These are phyloP conservation scores for Rhodotorula sphaerocarpa DNA, from an alignment of 768 basidiomycete genomes.

Conservation along the genomic window DNA sequence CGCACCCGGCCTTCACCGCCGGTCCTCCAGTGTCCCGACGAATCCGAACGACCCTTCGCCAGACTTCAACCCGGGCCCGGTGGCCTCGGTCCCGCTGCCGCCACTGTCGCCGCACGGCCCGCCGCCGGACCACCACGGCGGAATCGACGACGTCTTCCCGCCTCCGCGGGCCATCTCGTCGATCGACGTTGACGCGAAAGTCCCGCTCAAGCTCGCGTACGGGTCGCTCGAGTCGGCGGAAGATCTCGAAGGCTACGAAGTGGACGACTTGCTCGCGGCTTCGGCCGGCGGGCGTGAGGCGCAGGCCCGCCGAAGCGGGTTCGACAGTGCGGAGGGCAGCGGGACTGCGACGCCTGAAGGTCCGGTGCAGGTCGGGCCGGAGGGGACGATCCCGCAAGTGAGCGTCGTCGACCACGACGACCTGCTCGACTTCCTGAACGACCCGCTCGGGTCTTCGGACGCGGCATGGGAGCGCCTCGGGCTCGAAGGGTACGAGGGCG, in stretches of 20 bases:
- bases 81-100: conserved; percentile 40
- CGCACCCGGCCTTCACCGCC: conserved; percentile 54
- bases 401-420: conserved; percentile 3
- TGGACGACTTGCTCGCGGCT: conserved; percentile 63
- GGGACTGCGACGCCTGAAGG: conserved; percentile 43
- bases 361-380: conserved; percentile 30
- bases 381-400: conserved; percentile 3
- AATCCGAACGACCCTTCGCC: conserved; percentile 56
- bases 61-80: conserved; percentile 43
- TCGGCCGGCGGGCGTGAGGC: conserved; percentile 53
- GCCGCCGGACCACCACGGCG: background rate
- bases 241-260: conserved; percentile 86
- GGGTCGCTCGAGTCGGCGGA: conserved; percentile 79
- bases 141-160: conserved; percentile 76
- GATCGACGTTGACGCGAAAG: conserved; percentile 23
- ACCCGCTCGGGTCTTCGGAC: conserved; percentile 31
- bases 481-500: conserved; percentile 46
- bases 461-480: conserved; percentile 75
- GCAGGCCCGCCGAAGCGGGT: too few species aligned
- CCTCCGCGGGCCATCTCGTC: conserved; percentile 54
- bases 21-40: conserved; percentile 65
- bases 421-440: conserved; percentile 25
- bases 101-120: conserved; percentile 33
- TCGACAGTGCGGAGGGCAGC: conserved; percentile 38
- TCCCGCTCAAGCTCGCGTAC: conserved; percentile 65